These are phyloP conservation scores for Stachybotrys elegans DNA, from an alignment of 2,329 filamentous ascomycete species.

Conservation along the genomic window DNA sequence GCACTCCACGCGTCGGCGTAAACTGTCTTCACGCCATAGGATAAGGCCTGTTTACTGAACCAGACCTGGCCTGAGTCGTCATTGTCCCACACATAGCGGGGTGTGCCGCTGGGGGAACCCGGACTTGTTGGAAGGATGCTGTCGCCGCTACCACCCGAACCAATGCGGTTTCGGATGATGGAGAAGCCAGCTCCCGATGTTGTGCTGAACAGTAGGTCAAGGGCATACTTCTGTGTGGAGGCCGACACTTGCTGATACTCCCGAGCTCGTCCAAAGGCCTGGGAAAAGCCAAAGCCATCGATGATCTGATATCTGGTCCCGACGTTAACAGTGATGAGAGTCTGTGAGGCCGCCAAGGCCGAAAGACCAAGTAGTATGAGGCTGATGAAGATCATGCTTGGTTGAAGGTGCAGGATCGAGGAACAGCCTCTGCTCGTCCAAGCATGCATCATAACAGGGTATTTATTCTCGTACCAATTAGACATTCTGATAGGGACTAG, in stretches of 20 bases:
- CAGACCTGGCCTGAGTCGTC: constrained; percentile 46
- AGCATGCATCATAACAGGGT: no score
- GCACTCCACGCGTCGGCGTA: constrained; percentile 43
- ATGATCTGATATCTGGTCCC: constrained; percentile 23
- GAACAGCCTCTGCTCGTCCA: no score
- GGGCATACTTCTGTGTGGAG: constrained; percentile 25
- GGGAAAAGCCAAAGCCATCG: constrained; percentile 44
- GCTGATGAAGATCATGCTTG: no score
- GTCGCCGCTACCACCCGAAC: constrained; percentile 25
- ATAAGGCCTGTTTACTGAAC: constrained; percentile 42
- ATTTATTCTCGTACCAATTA: no score
- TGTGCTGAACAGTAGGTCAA: constrained; percentile 41
- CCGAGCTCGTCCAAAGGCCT: constrained; percentile 40
- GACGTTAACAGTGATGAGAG: not conserved
- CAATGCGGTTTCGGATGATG: constrained; percentile 46
- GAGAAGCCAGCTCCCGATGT: constrained; percentile 41
- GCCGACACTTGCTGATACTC: constrained; percentile 29
- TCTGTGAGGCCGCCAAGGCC: not conserved
- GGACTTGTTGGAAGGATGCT: constrained; percentile 37
- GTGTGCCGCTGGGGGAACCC: constrained; percentile 32
- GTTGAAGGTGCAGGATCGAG: no score
- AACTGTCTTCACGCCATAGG: constrained; percentile 31
- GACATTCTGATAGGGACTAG: no score
- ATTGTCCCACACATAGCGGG: constrained; percentile 39
- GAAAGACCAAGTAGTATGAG: not conserved